Conservation (phyloP, 1,139 yeast genomes). For the Saccharomyces hybrid region DNA sequence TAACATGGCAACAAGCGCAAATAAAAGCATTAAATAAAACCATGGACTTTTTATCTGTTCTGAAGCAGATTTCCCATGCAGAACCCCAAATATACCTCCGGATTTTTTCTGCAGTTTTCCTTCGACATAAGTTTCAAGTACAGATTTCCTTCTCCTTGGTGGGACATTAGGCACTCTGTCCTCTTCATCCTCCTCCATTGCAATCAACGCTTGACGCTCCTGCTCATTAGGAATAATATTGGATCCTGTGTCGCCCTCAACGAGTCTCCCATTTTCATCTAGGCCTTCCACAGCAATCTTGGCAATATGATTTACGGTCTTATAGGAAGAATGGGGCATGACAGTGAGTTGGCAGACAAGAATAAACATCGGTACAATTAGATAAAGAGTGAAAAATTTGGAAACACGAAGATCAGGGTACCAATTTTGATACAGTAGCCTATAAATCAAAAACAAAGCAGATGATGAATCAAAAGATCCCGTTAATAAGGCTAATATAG, state of each 20-base stretch:
- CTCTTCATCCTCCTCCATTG: slow-evolving; percentile 11
- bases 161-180: slow-evolving; percentile 11
- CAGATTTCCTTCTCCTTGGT: slow-evolving; percentile 37
- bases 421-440: slow-evolving; percentile 50
- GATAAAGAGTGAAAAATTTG: slow-evolving; percentile 56
- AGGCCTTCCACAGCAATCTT: slow-evolving; percentile 63
- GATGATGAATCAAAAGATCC: slow-evolving; percentile 77
- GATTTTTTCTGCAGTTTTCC: slow-evolving; percentile 45
- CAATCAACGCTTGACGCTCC: slow-evolving; percentile 28
- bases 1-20: slow-evolving; percentile 81
- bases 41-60: slow-evolving; percentile 68
- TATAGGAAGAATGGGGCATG: slow-evolving; percentile 75
- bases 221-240: slow-evolving; percentile 24
- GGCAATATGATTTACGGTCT: slow-evolving; percentile 43
- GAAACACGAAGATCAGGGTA: slow-evolving; percentile 34
- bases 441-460: slow-evolving; percentile 61
- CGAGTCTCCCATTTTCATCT: slow-evolving; percentile 42
- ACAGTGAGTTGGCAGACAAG: slow-evolving; percentile 60
- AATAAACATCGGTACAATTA: slow-evolving; percentile 68
- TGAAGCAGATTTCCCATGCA: slow-evolving; percentile 55
- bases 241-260: slow-evolving; percentile 31
- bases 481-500: slow-evolving; percentile 60
- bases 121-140: slow-evolving; percentile 57
- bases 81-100: slow-evolving; percentile 77
- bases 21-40: slow-evolving; percentile 68